These are phyloP conservation scores for Tolypocladium pustulatum DNA, from an alignment of 2,329 filamentous ascomycete genomes.

Conservation along the genomic window DNA sequence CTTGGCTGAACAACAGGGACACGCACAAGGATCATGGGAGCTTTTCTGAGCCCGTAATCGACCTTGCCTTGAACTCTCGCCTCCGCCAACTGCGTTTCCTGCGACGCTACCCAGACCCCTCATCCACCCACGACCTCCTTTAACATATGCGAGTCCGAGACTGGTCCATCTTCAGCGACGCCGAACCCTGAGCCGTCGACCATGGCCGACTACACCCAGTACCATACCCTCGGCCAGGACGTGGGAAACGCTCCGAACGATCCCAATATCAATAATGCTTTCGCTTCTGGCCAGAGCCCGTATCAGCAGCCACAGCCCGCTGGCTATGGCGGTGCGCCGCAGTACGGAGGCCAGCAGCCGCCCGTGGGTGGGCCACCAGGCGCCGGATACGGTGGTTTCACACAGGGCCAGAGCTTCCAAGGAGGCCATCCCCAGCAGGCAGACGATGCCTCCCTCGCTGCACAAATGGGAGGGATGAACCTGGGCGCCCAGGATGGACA, in stretches of 20 bases:
- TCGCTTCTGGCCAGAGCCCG: constrained; percentile 40
- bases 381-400: constrained; percentile 15
- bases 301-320: constrained; percentile 33
- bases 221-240: constrained; percentile 46
- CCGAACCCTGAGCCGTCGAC: constrained; percentile 5
- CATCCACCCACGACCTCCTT: not conserved
- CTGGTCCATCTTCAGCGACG: not conserved
- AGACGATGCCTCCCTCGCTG: constrained; percentile 43
- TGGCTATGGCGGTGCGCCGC: constrained; percentile 15
- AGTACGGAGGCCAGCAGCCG: constrained; percentile 2
- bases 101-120: not conserved
- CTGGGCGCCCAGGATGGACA: constrained; percentile 38
- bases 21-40: constrained; percentile 8
- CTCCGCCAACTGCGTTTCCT: not conserved
- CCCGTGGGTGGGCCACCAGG: not conserved
- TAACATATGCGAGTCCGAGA: not conserved
- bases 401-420: constrained; percentile 18
- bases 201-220: constrained; percentile 47
- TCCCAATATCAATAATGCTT: constrained; percentile 38
- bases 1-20: constrained; percentile 1
- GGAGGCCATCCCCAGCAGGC: constrained; percentile 18
- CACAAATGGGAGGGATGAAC: constrained; percentile 70
- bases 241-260: constrained; percentile 44
- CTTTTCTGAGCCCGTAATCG: constrained; percentile 4
- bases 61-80: not conserved